Percentiles rank a stretch among this genome's conserved stretches.
These are phyloP conservation scores for Didymella pomorum DNA, from an alignment of 2,329 filamentous ascomycete genomes.

Conservation along the genomic window DNA sequence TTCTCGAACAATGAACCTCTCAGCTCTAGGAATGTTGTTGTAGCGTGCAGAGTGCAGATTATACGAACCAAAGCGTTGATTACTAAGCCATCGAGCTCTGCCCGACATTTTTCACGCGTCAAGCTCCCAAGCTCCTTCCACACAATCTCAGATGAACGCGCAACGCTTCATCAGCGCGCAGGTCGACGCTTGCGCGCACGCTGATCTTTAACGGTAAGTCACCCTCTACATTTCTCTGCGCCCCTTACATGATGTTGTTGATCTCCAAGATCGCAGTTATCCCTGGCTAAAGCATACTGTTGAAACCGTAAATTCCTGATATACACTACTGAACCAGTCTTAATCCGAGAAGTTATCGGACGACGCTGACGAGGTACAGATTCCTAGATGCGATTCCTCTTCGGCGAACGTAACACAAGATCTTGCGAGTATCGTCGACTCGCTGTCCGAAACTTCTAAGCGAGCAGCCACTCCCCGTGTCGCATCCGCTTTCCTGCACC, in stretches of 20 bases:
- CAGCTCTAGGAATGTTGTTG: background rate
- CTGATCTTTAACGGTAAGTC: background rate
- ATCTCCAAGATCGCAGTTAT: conserved; percentile 20
- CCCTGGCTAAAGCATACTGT: conserved; percentile 22
- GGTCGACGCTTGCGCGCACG: background rate
- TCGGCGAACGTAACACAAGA: too few species aligned
- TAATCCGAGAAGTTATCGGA: background rate
- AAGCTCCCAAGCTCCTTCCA: background rate
- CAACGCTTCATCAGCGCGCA: conserved; percentile 6
- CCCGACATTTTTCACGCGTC: conserved; percentile 5
- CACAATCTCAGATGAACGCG: background rate
- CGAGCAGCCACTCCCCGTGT: conserved; percentile 6
- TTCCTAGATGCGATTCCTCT: background rate
- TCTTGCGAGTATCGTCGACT: background rate
- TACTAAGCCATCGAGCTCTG: conserved; percentile 20
- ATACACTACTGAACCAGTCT: background rate
- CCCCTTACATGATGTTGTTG: conserved; percentile 14
- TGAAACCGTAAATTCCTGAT: conserved; percentile 22
- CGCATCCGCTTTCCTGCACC: conserved; percentile 4
- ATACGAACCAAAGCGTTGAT: background rate
- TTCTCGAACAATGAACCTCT: background rate
- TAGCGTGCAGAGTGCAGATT: background rate
- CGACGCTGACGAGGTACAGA: conserved; percentile 2
- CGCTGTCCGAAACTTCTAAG: background rate
- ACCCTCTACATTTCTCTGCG: too few species aligned